Evolutionary conservation across 2,329 filamentous ascomycete genomes (phyloP).

Genomic region (Graphiopsis chlorocephala): DNA sequence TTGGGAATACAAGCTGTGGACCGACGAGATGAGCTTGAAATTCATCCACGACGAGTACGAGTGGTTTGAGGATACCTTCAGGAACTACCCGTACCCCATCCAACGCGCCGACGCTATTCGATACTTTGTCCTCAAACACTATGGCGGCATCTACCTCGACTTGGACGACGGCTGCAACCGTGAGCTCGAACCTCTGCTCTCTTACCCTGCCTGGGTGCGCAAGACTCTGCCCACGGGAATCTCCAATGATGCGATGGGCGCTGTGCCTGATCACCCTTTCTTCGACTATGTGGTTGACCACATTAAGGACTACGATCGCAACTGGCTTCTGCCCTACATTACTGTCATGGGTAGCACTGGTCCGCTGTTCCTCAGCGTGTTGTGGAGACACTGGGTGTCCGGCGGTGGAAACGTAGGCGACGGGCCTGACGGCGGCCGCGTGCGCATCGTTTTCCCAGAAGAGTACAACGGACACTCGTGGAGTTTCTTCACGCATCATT

Average conservation of each 20-base stretch:
- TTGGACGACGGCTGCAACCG: conserved; percentile 70
- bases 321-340: conserved; percentile 69
- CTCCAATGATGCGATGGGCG: conserved; percentile 77
- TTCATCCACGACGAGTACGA: conserved; percentile 73
- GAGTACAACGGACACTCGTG: conserved; percentile 67
- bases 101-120: conserved; percentile 73
- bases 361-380: conserved; percentile 70
- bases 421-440: conserved; percentile 45
- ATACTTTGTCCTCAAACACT: conserved; percentile 75
- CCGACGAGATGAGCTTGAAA: conserved; percentile 64
- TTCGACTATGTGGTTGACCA: conserved; percentile 67
- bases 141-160: conserved; percentile 78
- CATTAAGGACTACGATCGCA: conserved; percentile 64
- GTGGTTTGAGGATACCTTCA: conserved; percentile 68
- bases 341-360: conserved; percentile 79
- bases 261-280: conserved; percentile 70
- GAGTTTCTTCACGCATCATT: conserved; percentile 69
- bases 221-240: conserved; percentile 74
- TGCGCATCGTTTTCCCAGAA: conserved; percentile 66
- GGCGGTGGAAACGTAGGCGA: conserved; percentile 45
- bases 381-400: conserved; percentile 71
- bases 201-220: conserved; percentile 68
- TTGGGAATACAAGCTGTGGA: conserved; percentile 82
- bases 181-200: conserved; percentile 61
- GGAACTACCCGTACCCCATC: conserved; percentile 70